Conservation (phyloP, 345 rosid genomes). For the Conringia planisiliqua region DNA sequence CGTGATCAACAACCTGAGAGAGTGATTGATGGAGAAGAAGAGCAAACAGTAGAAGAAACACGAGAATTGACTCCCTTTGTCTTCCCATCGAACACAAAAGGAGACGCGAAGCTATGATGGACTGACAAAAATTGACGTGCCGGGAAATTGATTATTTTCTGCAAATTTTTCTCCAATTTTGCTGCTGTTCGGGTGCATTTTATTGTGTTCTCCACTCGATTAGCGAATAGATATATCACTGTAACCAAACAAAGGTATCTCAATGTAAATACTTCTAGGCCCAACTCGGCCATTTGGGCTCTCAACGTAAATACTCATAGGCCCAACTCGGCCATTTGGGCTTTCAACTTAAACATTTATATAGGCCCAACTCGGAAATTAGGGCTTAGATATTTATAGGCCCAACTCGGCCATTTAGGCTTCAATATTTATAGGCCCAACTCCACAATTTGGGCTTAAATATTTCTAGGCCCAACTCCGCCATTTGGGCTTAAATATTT, state of each 20-base stretch:
- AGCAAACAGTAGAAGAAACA: conserved; percentile 14
- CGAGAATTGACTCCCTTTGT: conserved; percentile 10
- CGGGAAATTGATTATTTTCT: conserved; percentile 3
- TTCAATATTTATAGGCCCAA: too few species aligned
- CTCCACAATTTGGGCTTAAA: too few species aligned
- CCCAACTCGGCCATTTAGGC: too few species aligned
- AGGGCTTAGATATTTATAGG: too few species aligned
- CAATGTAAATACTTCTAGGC: not conserved
- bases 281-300: too few species aligned
- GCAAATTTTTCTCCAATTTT: not conserved
- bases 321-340: too few species aligned
- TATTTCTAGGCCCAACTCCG: too few species aligned
- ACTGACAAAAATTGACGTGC: not conserved
- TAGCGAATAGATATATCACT: not conserved
- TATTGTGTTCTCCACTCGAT: not conserved
- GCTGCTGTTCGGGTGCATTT: not conserved
- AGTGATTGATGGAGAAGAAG: conserved; percentile 28
- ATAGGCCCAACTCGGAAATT: too few species aligned
- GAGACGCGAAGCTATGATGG: not conserved
- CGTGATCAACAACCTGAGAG: too few species aligned
- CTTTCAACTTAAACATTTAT: too few species aligned
- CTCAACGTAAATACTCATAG: too few species aligned
- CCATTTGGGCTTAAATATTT: too few species aligned
- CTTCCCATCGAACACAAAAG: conserved; percentile 27
- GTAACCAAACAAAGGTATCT: conserved; percentile 2